Percentiles rank a stretch among this genome's conserved stretches.
Conservation (phyloP, 192 early-diverging fungal genomes). For the Oehlia diaphana region DNA sequence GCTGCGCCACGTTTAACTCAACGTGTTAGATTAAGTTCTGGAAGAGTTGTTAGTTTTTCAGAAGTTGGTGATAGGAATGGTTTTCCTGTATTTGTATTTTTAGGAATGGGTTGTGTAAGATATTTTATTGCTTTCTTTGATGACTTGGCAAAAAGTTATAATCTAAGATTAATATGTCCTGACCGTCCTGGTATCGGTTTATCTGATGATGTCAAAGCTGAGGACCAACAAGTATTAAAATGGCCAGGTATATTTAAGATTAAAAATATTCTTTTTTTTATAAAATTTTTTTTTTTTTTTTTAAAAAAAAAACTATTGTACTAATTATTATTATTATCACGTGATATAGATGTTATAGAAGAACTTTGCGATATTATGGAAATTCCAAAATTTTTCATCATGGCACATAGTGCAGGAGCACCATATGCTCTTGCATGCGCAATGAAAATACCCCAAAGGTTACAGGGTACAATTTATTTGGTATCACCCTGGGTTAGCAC, state of each 20-base stretch:
- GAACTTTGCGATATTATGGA: slow-evolving; percentile 44
- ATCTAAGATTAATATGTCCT: slow-evolving; percentile 43
- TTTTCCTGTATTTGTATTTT: slow-evolving; percentile 38
- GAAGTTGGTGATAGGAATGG: slow-evolving; percentile 44
- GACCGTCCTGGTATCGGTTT: slow-evolving; percentile 45
- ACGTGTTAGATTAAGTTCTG: slow-evolving; percentile 42
- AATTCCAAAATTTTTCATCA: slow-evolving; percentile 46
- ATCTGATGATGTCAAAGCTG: slow-evolving; percentile 38
- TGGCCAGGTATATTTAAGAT: neutral
- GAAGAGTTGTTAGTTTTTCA: slow-evolving; percentile 41
- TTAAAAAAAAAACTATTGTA: no score
- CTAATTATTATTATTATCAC: slow-evolving; percentile 25
- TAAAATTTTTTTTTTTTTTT: no score
- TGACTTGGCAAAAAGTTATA: slow-evolving; percentile 43
- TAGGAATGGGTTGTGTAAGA: slow-evolving; percentile 45
- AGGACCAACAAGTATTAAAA: slow-evolving; percentile 30
- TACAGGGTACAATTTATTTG: slow-evolving; percentile 44
- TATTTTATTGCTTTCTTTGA: slow-evolving; percentile 47
- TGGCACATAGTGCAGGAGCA: slow-evolving; percentile 45
- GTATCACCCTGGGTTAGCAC: slow-evolving; percentile 45
- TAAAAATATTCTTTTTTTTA: no score
- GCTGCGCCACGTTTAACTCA: slow-evolving; percentile 36
- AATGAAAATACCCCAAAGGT: slow-evolving; percentile 35
- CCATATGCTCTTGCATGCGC: slow-evolving; percentile 47
- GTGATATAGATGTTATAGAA: slow-evolving; percentile 41